Conservation (phyloP, 345 rosid species). For the Citrus inodora region DNA sequence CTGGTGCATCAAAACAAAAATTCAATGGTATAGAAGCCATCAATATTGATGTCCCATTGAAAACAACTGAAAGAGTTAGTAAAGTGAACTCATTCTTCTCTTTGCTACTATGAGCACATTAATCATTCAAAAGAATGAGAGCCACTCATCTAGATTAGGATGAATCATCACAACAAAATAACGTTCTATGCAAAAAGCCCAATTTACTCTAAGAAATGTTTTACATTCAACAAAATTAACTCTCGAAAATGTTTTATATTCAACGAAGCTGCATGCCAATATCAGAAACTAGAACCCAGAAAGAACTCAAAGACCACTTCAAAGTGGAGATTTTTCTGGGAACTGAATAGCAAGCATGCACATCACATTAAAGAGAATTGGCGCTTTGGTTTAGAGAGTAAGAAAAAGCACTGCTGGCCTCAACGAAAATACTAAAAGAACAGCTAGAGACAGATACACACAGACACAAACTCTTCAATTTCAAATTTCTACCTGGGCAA, state of each 20-base stretch:
- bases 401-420: neutral
- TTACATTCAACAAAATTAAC: neutral
- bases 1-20: neutral
- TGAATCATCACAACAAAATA: neutral
- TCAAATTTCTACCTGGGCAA: constrained; percentile 67
- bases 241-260: too few species aligned
- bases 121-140: neutral
- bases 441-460: neutral
- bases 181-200: neutral
- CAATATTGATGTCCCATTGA: neutral
- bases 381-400: neutral
- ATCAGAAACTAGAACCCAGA: too few species aligned
- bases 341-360: neutral
- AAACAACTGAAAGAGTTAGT: neutral
- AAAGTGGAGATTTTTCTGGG: neutral
- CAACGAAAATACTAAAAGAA: neutral
- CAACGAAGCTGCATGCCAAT: neutral
- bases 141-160: neutral
- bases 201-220: neutral
- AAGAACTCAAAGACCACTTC: neutral
- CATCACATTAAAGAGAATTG: neutral
- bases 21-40: neutral
- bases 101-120: neutral
- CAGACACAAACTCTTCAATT: neutral
- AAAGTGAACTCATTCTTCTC: neutral